These are phyloP conservation scores for Suillus bovinus DNA, from an alignment of 768 basidiomycete species.

Conservation along the genomic window DNA sequence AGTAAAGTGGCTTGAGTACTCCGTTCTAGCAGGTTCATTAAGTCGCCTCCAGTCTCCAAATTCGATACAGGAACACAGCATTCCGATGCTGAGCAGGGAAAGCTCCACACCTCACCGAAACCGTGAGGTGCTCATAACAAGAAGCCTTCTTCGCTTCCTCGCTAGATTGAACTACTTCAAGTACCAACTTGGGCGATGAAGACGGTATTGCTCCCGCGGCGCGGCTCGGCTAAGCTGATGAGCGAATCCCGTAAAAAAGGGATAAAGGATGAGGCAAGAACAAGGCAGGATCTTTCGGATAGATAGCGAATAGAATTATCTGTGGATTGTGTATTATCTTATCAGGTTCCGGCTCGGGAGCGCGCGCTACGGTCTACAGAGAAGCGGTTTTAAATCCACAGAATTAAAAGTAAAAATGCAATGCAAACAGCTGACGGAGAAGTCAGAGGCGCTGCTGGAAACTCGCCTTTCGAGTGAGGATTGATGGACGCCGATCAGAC, in stretches of 20 bases:
- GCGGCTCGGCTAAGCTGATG: slow-evolving; percentile 5
- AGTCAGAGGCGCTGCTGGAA: slow-evolving; percentile 1
- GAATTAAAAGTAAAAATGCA: neutral
- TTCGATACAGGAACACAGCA: slow-evolving; percentile 1
- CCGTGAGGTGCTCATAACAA: slow-evolving; percentile 3
- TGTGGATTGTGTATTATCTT: neutral
- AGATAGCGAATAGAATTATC: neutral
- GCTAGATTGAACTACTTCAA: neutral
- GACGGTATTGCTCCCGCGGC: neutral
- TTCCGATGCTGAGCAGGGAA: slow-evolving; percentile 4
- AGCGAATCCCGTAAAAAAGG: neutral
- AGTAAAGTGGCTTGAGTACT: slow-evolving; percentile 5
- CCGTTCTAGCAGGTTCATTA: slow-evolving; percentile 1
- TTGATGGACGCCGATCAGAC: slow-evolving; percentile 2
- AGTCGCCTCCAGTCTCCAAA: neutral
- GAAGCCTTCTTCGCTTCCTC: slow-evolving; percentile 4
- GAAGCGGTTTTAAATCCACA: neutral
- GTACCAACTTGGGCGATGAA: neutral
- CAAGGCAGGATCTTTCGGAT: neutral
- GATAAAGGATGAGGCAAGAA: neutral
- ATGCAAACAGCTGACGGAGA: neutral
- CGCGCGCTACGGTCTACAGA: neutral
- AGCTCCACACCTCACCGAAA: slow-evolving; percentile 3
- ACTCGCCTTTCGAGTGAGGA: slow-evolving; percentile 7
- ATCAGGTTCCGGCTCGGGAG: neutral